Evolutionary conservation across 345 rosid genomes (phyloP), one percentile per base, ranked within the genome.

Genomic region (Leavenworthia alabamica): DNA sequence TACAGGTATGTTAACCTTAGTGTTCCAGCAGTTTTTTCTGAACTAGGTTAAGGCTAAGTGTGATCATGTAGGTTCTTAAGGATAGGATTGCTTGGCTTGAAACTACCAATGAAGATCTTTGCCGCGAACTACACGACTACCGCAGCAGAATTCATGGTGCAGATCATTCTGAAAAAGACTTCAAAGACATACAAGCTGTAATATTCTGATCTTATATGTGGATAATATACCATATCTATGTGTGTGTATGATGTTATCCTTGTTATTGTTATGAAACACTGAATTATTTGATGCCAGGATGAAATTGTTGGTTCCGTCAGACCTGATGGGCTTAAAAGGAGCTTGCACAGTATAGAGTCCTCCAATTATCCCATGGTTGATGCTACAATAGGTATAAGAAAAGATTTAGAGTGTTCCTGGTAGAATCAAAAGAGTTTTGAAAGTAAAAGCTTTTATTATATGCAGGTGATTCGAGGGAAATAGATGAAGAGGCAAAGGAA

Each of bases 11-110:
- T 56, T 35, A 7, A 47, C 71, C 16, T 24, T 50, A 7, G 20
- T 61, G 29, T 47, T 47, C 32, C 13, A 10, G 7, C 44, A 16
- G 8, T 12, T 11, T 17, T 46, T 51, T 9, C 32, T 22, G 17
- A 19, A 33, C 23, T 7, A 53, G 20, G 1, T 39, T 55, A 49
- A 56, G 27, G 32, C 33, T 32, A 14, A 19, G 36, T 58, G 24
- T 52, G 29, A 20, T 69, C 47, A 15, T 54, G 22, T 64, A 93
- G 99, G 85, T 78, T 67, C 90, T 93, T 49, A 90, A 86, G 75
- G 97, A 93, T 78, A 80, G 90, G 70, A 87, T 93, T 70, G 85
- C 83, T 71, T 83, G 87, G 80, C 97, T 93, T 70, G 99, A 93
- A 84, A 86, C 87, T 68, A 82, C 90, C 24, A 93, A 93, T 53